Base-by-base conservation (phyloP, 306 rosid species). In the Rosa multiflora region DNA sequence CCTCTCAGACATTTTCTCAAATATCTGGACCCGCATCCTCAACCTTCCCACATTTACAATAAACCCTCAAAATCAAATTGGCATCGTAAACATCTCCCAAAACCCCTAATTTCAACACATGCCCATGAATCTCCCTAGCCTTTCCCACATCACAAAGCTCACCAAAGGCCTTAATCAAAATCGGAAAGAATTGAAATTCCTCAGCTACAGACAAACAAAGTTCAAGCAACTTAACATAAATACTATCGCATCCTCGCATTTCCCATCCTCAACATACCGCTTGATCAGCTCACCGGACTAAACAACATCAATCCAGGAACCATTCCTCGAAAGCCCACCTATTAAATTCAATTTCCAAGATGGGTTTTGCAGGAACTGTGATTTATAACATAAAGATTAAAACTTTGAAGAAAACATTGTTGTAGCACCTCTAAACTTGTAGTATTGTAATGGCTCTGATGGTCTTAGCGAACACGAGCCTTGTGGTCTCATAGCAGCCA, bases 91-190 rank as follows among this genome's bases (percentile, higher is more conserved):
- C 44, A 69, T 85, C 84, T 21, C 79, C 81, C 67, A 85, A 68
- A 76, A 79, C 77, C 67, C 88, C 79, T 5, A 85, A 75, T 39
- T 85, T 82, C 73, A 82, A 67, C 69, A 71, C 82, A 61, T 85
- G 83, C 79, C 66, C 85, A 67, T 85, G 88, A 76, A 85, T 74
- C 78, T 85, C 81, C 72, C 83, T 76, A 11, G 71, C 78, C 74
- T 67, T 82, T 8, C 23, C 70, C 26, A 48, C 35, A 59, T 82
- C 80, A 29, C 23, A n/a, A 48, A 85, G 49, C 48, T 77, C 87
- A 14, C 85, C 85, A 58, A 83, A 80, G 6, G 87, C 85, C 87
- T 86, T 86, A 9, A 86, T 83, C 74, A 86, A 72, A 47, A 69
- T 51, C 0, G 85, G 78, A 66, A 83, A 83, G 79, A 80, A 86